Evolutionary conservation across 495 filamentous ascomycete genomes (phyloP).

Genomic region (Pyronema omphalodes): DNA sequence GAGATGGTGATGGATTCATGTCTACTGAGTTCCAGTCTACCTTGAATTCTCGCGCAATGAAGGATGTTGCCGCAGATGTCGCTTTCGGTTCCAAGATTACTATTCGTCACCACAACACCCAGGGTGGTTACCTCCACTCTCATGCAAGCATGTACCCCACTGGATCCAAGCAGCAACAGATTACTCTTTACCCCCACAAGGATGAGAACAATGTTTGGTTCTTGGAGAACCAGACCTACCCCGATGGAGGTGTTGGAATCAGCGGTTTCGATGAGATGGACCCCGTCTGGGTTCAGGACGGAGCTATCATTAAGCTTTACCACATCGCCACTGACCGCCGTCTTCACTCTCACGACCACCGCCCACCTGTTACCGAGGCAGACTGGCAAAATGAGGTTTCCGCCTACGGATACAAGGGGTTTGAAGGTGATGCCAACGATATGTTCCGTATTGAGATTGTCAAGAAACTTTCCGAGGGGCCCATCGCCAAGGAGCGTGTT

Average conservation of each 20-base stretch:
- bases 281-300: conserved; percentile 56
- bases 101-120: conserved; percentile 86
- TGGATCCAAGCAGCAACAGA: conserved; percentile 94
- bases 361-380: conserved; percentile 90
- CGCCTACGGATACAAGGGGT: conserved; percentile 93
- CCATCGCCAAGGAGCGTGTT: conserved; percentile 61
- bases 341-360: conserved; percentile 89
- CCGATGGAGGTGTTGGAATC: conserved; percentile 58
- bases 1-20: conserved; percentile 98
- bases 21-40: conserved; percentile 97
- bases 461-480: conserved; percentile 67
- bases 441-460: conserved; percentile 88
- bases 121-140: conserved; percentile 93
- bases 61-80: conserved; percentile 82
- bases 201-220: conserved; percentile 95
- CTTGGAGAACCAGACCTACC: conserved; percentile 88
- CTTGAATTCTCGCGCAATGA: conserved; percentile 87
- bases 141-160: conserved; percentile 94
- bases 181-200: conserved; percentile 96
- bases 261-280: conserved; percentile 68
- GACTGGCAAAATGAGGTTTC: conserved; percentile 99
- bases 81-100: conserved; percentile 69
- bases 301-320: conserved; percentile 61
- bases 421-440: conserved; percentile 92
- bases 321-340: conserved; percentile 67